Evolutionary conservation across 768 basidiomycete genomes (phyloP).

Genomic region (Lactarius vividus): DNA sequence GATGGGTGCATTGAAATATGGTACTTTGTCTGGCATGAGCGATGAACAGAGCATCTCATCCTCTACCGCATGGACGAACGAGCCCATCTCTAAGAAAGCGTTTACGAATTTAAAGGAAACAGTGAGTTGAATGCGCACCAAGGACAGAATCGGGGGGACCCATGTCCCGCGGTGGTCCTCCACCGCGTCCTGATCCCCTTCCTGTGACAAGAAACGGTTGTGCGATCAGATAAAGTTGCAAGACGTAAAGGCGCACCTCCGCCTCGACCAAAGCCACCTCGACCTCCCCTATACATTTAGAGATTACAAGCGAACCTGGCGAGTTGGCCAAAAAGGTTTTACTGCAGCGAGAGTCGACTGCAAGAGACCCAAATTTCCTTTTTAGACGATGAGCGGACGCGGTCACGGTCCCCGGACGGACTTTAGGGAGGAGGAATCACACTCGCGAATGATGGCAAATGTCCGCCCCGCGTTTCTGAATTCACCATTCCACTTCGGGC

Average conservation of each 20-base stretch:
- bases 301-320: neutral
- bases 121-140: slow-evolving; percentile 44
- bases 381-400: slow-evolving; percentile 5
- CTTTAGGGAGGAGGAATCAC: slow-evolving; percentile 8
- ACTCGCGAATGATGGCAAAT: slow-evolving; percentile 1
- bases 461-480: slow-evolving; percentile 4
- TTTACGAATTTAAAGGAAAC: slow-evolving; percentile 13
- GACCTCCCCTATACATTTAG: slow-evolving; percentile 51
- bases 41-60: slow-evolving; percentile 97
- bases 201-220: slow-evolving; percentile 35
- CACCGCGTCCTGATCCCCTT: slow-evolving; percentile 66
- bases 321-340: neutral
- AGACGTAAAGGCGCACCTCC: slow-evolving; percentile 38
- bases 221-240: neutral
- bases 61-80: slow-evolving; percentile 93
- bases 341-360: neutral
- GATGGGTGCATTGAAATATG: slow-evolving; percentile 98
- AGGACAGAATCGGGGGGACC: slow-evolving; percentile 81
- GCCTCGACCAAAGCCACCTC: slow-evolving; percentile 45
- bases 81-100: slow-evolving; percentile 72
- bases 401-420: slow-evolving; percentile 16
- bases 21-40: slow-evolving; percentile 82
- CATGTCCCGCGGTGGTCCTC: slow-evolving; percentile 57
- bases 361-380: slow-evolving; percentile 8
- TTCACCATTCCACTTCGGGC: neutral